Conservation (phyloP, 192 early-diverging fungal species). For the Backusella australiensis region DNA sequence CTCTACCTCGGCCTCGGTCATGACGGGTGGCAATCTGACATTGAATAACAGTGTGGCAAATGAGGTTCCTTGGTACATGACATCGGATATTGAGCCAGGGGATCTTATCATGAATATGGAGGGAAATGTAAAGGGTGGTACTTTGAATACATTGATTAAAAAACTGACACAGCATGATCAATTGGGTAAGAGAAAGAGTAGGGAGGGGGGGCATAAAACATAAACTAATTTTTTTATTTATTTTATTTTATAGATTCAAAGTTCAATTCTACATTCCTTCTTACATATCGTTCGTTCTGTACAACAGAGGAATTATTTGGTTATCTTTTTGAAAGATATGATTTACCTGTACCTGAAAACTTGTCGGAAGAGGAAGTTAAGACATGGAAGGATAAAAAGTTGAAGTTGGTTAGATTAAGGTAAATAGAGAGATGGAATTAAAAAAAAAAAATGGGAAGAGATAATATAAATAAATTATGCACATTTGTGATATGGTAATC, state of each 20-base stretch:
- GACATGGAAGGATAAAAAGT: constrained; percentile 84
- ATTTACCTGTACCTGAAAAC: constrained; percentile 64
- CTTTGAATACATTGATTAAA: constrained; percentile 71
- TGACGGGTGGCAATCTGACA: background rate
- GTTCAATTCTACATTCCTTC: constrained; percentile 82
- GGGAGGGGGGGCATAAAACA: too few species aligned
- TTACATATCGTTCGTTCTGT: constrained; percentile 91
- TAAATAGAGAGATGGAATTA: background rate
- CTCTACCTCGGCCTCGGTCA: background rate
- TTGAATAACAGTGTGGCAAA: background rate
- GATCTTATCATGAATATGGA: constrained; percentile 77
- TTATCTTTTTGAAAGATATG: constrained; percentile 73
- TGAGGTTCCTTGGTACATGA: constrained; percentile 55
- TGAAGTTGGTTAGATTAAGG: constrained; percentile 82
- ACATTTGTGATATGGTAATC: background rate
- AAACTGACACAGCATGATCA: constrained; percentile 77
- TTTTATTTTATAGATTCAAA: constrained; percentile 60
- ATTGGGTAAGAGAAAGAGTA: constrained; percentile 35
- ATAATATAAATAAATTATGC: background rate
- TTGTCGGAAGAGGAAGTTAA: constrained; percentile 65
- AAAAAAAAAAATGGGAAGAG: background rate
- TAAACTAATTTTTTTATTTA: background rate
- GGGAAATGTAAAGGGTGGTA: constrained; percentile 81
- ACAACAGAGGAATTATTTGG: constrained; percentile 78
- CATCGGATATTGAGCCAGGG: constrained; percentile 58